phyloP scores from a whole-genome alignment of 2,329 filamentous ascomycete genomes.

The Biscogniauxia mediterranea region DNA sequence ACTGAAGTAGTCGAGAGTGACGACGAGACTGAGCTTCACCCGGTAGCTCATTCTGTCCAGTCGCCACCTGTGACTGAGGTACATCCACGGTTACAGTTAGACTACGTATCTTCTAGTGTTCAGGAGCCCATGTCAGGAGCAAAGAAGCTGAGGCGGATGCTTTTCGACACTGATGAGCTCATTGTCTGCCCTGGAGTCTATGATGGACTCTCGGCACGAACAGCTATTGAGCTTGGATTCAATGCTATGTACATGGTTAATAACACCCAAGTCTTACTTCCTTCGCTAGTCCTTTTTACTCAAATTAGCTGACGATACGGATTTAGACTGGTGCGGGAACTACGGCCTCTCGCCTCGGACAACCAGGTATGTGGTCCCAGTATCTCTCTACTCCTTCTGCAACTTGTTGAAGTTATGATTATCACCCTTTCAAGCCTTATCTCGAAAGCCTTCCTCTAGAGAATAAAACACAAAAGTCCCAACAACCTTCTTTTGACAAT shows the following conservation, averaged over 20 bases:
- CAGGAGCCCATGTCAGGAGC: conserved; percentile 28
- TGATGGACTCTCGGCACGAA: conserved; percentile 48
- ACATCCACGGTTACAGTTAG: conserved; percentile 18
- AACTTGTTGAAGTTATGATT: background rate
- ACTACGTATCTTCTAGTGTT: conserved; percentile 20
- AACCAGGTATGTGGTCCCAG: conserved; percentile 29
- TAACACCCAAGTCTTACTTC: background rate
- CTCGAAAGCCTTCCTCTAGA: background rate
- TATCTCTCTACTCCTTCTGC: background rate
- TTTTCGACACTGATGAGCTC: conserved; percentile 33
- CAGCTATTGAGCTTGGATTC: conserved; percentile 47
- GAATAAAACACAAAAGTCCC: background rate
- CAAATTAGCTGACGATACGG: conserved; percentile 7
- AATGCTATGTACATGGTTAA: conserved; percentile 50
- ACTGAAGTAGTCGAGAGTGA: conserved; percentile 8
- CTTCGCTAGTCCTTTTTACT: background rate
- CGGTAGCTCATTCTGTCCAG: conserved; percentile 4
- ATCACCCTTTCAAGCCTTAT: background rate
- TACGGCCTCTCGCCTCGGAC: conserved; percentile 51
- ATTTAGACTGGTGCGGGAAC: conserved; percentile 50
- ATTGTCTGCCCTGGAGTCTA: conserved; percentile 49
- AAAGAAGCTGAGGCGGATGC: conserved; percentile 34
- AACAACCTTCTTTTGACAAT: background rate
- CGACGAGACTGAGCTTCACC: background rate
- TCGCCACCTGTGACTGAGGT: background rate